phyloP scores from a whole-genome alignment of 1,284 basidiomycete genomes.

The Heliocybe sulcata region DNA sequence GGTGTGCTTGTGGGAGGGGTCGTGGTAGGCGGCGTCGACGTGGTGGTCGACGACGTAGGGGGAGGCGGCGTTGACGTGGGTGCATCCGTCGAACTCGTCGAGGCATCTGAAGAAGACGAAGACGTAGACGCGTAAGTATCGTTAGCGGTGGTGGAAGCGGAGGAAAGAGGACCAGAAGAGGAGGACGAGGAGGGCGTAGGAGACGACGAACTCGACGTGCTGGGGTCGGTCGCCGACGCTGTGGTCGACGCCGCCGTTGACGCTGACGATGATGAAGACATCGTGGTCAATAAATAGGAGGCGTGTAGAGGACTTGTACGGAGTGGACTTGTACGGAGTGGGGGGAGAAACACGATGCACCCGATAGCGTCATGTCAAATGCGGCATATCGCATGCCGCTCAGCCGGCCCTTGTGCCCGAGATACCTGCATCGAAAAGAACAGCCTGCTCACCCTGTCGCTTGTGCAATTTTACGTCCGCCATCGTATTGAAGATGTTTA shows the following conservation, averaged over 20 bases:
- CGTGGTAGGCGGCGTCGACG: background rate
- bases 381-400: background rate
- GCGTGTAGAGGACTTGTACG: background rate
- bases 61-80: background rate
- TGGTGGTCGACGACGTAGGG: background rate
- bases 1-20: background rate
- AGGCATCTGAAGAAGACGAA: background rate
- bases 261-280: background rate
- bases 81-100: background rate
- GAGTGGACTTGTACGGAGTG: background rate
- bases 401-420: background rate
- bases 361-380: constrained; percentile 2
- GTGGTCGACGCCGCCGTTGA: background rate
- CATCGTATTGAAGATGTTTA: background rate
- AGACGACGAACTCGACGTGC: background rate
- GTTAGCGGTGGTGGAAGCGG: background rate
- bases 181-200: constrained; percentile 1
- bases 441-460: background rate
- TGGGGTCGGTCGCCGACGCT: background rate
- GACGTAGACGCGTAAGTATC: background rate
- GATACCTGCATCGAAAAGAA: background rate
- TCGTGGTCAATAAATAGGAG: constrained; percentile 1
- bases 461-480: background rate
- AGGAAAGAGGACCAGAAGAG: background rate
- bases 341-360: background rate